Conservation (phyloP, 148 eudicot genomes). For the Rhododendron henanense region DNA sequence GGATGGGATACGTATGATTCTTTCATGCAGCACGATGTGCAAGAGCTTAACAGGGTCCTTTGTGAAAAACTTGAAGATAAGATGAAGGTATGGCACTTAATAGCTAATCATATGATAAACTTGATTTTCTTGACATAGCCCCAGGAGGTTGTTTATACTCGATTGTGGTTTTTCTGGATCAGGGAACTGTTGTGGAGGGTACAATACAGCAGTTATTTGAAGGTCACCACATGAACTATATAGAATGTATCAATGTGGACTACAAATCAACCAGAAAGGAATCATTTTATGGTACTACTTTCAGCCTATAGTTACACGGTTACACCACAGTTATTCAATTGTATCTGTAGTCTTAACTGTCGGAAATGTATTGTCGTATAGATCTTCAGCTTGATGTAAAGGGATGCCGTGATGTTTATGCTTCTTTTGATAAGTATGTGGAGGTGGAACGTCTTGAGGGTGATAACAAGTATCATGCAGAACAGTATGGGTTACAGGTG, state of each 20-base stretch:
- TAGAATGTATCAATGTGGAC: conserved; percentile 95
- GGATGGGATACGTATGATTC: conserved; percentile 99
- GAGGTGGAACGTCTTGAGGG: conserved; percentile 97
- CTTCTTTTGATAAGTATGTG: conserved; percentile 98
- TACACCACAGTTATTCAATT: neutral
- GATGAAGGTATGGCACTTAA: conserved; percentile 66
- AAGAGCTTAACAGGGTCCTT: conserved; percentile 88
- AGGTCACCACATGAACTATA: conserved; percentile 97
- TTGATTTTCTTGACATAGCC: neutral
- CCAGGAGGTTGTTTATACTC: neutral
- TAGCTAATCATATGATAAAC: neutral
- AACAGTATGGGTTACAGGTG: conserved; percentile 86
- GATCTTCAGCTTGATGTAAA: conserved; percentile 99
- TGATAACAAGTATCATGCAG: conserved; percentile 95
- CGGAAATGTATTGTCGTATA: conserved; percentile 16
- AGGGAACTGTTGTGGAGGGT: conserved; percentile 99
- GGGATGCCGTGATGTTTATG: conserved; percentile 92
- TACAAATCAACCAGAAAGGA: conserved; percentile 92
- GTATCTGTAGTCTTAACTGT: neutral
- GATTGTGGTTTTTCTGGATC: conserved; percentile 24
- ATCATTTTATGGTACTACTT: conserved; percentile 76
- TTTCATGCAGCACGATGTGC: conserved; percentile 99
- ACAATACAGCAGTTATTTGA: conserved; percentile 92
- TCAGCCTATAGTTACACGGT: neutral
- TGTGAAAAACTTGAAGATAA: conserved; percentile 97